Evolutionary conservation across 805 yeast genomes (phyloP), one percentile per base, ranked within the genome.

Genomic region (Candida ponderosae): DNA sequence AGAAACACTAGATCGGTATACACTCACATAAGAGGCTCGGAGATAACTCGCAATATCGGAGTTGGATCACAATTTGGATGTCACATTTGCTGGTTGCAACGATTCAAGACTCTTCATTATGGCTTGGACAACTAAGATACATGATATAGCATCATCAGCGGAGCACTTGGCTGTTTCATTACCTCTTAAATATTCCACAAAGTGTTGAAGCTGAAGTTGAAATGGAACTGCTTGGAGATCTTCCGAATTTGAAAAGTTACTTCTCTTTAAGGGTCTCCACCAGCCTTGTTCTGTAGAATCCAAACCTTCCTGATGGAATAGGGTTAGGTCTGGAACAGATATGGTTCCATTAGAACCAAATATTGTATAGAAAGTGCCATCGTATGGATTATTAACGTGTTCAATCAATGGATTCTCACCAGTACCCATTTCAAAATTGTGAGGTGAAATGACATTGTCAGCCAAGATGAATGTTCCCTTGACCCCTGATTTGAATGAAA

Each of bases 371-470:
- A 45, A 45, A 18, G 41, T 42, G 26, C 49, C 49, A 27, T 45
- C 49, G 7, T 39, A 36, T 4, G 44, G 37, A 11, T 40, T 36
- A 6, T 27, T 15, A 36, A 26, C 33, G 29, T 45, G 24, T 31
- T 43, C 42, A 26, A 45, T 43, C 39, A 45, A 29, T 11, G 49
- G 49, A 38, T 45, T 45, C 34, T 45, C 49, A 29, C 49, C 49
- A 2, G 49, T 45, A 6, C 49, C 49, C 47, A 45, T 45, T 33
- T 45, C 49, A 32, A 45, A 45, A 37, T 45, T 45, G 31, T 36
- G 34, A 5, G 49, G 47, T 16, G 49, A 45, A 5, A 45, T 40
- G 9, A 43, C 47, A 32, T 45, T 45, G 38, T 45, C 49, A 35
- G 46, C 43, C 4, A 43, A 45, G 16, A 45, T 45, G 18, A 45